Evolutionary conservation across 805 yeast species (phyloP).

Genomic region (Wickerhamomyces bovis): DNA sequence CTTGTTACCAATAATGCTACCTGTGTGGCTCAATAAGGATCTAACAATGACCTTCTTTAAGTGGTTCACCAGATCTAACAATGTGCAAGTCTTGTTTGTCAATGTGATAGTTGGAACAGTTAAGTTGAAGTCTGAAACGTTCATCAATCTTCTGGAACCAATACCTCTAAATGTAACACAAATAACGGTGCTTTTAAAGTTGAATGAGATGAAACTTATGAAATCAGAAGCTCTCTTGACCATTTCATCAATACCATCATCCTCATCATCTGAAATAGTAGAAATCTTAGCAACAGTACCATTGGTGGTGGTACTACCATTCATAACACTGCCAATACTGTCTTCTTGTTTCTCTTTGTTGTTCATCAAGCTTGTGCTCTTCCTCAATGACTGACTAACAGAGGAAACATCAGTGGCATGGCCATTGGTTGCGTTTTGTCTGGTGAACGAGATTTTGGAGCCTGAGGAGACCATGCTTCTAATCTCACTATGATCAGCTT

Average conservation of each 20-base stretch:
- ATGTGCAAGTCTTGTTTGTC: constrained; percentile 63
- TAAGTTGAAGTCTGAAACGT: constrained; percentile 69
- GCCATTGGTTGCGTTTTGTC: neutral
- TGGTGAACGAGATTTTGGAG: neutral
- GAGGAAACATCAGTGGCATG: neutral
- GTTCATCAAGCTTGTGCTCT: neutral
- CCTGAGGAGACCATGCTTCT: neutral
- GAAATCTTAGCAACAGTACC: neutral
- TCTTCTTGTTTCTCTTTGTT: neutral
- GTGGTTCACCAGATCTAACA: constrained; percentile 56
- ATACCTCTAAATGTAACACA: constrained; percentile 74
- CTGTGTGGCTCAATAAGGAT: constrained; percentile 58
- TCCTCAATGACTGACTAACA: neutral
- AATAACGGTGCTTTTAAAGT: constrained; percentile 43
- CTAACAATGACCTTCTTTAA: constrained; percentile 59
- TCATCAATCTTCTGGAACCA: constrained; percentile 61
- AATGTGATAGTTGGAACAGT: constrained; percentile 57
- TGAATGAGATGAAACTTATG: constrained; percentile 58
- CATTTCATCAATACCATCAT: constrained; percentile 54
- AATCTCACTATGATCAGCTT: neutral
- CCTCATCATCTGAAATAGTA: constrained; percentile 5
- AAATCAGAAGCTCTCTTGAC: constrained; percentile 66
- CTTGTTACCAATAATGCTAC: constrained; percentile 75
- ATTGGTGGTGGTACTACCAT: neutral
- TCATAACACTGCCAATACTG: neutral